These are phyloP conservation scores for Papiliotrema terrestris DNA, from an alignment of 1,284 basidiomycete genomes.

Conservation along the genomic window DNA sequence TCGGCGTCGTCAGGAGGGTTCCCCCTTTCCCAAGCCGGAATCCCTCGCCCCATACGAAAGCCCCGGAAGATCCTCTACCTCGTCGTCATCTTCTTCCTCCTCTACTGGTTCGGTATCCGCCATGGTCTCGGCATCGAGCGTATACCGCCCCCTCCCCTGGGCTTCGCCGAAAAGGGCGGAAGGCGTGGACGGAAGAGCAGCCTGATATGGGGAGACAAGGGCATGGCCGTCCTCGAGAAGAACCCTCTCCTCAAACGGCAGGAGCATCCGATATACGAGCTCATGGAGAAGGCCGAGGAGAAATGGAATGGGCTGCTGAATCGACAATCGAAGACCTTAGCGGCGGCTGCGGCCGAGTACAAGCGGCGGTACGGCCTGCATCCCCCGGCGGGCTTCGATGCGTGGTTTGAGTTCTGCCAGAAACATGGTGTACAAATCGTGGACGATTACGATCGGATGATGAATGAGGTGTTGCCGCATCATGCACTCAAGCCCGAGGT, in stretches of 20 bases:
- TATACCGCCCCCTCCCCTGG: slow-evolving; percentile 33
- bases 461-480: slow-evolving; percentile 44
- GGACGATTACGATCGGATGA: slow-evolving; percentile 58
- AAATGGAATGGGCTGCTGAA: slow-evolving; percentile 33
- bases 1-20: slow-evolving; percentile 4
- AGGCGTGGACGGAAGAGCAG: slow-evolving; percentile 22
- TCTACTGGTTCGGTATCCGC: slow-evolving; percentile 49
- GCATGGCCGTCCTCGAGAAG: slow-evolving; percentile 2
- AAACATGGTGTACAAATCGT: slow-evolving; percentile 70
- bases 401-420: slow-evolving; percentile 60
- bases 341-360: slow-evolving; percentile 59
- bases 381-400: slow-evolving; percentile 51
- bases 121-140: slow-evolving; percentile 44
- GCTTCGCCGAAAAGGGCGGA: slow-evolving; percentile 36
- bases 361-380: slow-evolving; percentile 52
- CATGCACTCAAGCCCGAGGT: slow-evolving; percentile 40
- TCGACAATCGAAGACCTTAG: slow-evolving; percentile 56
- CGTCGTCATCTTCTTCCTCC: slow-evolving; percentile 37
- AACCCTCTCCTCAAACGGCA: slow-evolving; percentile 6
- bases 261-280: slow-evolving; percentile 46
- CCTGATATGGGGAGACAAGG: slow-evolving; percentile 20
- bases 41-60: slow-evolving; percentile 37
- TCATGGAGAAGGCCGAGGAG: slow-evolving; percentile 46
- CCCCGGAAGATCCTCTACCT: slow-evolving; percentile 47
- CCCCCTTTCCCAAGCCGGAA: slow-evolving; percentile 6